phyloP scores from a whole-genome alignment of 2,329 filamentous ascomycete species.

The Cladosporium velox region DNA sequence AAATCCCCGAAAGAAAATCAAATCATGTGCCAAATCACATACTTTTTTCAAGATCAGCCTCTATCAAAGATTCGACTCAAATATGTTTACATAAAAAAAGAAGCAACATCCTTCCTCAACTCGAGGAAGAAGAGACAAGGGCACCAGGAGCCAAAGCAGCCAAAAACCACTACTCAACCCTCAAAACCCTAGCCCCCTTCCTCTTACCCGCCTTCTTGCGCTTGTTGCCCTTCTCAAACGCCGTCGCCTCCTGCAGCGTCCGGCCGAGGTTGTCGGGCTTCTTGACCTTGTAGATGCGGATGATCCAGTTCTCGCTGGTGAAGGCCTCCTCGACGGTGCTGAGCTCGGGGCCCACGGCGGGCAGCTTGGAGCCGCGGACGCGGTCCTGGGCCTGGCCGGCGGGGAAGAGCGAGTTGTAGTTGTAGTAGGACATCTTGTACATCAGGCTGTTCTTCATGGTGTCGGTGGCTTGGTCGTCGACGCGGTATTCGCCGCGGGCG shows the following conservation, averaged over 20 bases:
- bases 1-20: not conserved
- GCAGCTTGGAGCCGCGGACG: conserved; percentile 78
- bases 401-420: conserved; percentile 90
- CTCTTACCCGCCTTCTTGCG: conserved; percentile 77
- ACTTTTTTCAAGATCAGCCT: not conserved
- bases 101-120: not conserved
- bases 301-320: conserved; percentile 99
- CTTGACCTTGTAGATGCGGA: conserved; percentile 99
- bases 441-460: conserved; percentile 99
- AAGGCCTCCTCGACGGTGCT: conserved; percentile 94
- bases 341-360: conserved; percentile 80
- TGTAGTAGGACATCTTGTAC: conserved; percentile 99
- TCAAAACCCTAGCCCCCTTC: conserved; percentile 69
- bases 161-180: conserved; percentile 61
- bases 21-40: not conserved
- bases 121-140: not conserved
- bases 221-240: conserved; percentile 79
- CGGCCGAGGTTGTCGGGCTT: conserved; percentile 94
- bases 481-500: conserved; percentile 85
- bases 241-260: conserved; percentile 70
- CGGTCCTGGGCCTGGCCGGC: conserved; percentile 86
- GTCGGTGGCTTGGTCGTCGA: conserved; percentile 89
- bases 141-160: not conserved
- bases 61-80: conserved; percentile 5
- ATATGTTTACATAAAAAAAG: conserved; percentile 14